Evolutionary conservation across 2,329 filamentous ascomycete species (phyloP), one percentile per base, ranked within the genome.

Genomic region (Neocatenulostroma microsporum): DNA sequence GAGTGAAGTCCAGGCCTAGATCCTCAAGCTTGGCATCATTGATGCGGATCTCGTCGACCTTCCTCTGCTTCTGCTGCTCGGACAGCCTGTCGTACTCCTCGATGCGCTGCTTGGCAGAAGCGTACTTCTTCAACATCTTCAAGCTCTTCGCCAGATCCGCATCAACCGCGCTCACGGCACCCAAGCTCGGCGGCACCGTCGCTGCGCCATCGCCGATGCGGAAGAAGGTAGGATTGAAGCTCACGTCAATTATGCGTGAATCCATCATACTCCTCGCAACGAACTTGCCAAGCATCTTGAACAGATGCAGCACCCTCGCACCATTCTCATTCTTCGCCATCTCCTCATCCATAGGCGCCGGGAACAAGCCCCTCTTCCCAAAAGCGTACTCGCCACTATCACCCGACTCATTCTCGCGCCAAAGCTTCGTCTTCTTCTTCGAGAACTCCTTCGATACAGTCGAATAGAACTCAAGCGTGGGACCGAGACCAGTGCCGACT

Each of bases 191-290:
- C 15, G 79, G 79, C 3, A 94, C 79, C 0, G 76, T 66, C 12
- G 67, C 68, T 11, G 67, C 72, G 29, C 71, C 75, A 50, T 93
- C 84, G 12, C 84, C 85, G 46, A 95, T 84, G 40, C 89, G 84
- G 78, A 98, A 98, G 68, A 98, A 95, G 5, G 87, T 94, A 2
- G 91, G 84, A 57, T 95, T 98, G 64, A 98, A 91, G 38, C 89
- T 91, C 48, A 98, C 80, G 54, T 98, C 91, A 49, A 98, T 95
- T 57, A 98, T 96, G 36, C 91, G 78, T 1, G 89, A 95, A 59
- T 98, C 91, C 36, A 98, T 81, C 91, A 98, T 96, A 0, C 91
- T 95, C 34, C 91, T 80, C 20, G 93, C 91, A 31, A 96, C 88
- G 59, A 98, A 98, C 57, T 95, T 96, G 50, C 91, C 91, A 15